Percentiles rank a stretch among this genome's conserved stretches.
Evolutionary conservation across 345 rosid genomes (phyloP).

Genomic region (Orychophragmus violaceus): DNA sequence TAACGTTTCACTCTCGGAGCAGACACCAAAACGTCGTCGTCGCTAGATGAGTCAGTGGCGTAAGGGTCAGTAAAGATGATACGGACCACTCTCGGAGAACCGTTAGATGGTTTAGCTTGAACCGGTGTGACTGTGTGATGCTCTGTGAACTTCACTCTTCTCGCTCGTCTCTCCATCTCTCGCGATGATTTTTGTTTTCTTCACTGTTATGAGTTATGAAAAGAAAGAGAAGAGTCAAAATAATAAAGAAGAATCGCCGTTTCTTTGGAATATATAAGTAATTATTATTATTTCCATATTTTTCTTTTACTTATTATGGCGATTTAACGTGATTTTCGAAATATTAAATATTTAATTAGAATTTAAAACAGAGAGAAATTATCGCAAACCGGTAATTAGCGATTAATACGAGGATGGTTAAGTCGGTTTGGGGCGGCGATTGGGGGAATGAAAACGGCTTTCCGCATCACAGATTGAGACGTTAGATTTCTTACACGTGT

Average conservation of each 20-base stretch:
- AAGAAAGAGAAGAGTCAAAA: conserved; percentile 16
- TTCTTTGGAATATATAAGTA: not conserved
- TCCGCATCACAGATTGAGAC: conserved; percentile 27
- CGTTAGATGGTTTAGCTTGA: not conserved
- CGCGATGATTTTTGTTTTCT: too few relatives aligned
- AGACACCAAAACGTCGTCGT: conserved; percentile 8
- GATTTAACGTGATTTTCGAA: not conserved
- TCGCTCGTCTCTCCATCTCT: conserved; percentile 30
- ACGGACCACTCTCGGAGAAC: conserved; percentile 8
- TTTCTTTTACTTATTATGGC: not conserved
- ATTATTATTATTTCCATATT: not conserved
- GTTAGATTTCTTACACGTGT: conserved; percentile 27
- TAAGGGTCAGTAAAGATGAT: conserved; percentile 26
- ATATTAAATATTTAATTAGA: too few relatives aligned
- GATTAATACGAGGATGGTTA: not conserved
- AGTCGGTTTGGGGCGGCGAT: conserved; percentile 6
- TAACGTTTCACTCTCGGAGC: conserved; percentile 17
- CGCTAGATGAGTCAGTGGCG: conserved; percentile 32
- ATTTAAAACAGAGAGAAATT: not conserved
- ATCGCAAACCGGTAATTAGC: not conserved
- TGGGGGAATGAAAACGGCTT: conserved; percentile 27
- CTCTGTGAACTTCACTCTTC: conserved; percentile 30
- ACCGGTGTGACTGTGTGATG: conserved; percentile 16
- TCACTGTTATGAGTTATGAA: too few relatives aligned
- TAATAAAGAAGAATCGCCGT: conserved; percentile 8